Percentiles rank a stretch among this genome's conserved stretches.
Conservation (phyloP, 225 moss, liverwort and hornwort species). For the Ulota crispa region DNA sequence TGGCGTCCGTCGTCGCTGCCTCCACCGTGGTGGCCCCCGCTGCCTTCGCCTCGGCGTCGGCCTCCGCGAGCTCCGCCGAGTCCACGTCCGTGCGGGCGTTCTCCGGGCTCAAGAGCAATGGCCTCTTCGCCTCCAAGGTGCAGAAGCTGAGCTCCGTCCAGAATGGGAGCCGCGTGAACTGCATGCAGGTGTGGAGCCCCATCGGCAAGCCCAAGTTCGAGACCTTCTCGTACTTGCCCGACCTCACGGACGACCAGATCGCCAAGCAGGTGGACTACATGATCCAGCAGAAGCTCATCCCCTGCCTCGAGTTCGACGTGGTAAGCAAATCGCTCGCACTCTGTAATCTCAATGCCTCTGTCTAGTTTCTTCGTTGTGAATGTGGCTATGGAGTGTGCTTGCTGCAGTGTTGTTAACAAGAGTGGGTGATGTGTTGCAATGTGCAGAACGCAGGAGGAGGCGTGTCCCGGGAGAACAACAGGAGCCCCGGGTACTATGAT, state of each 20-base stretch:
- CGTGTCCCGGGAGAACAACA: slow-evolving; percentile 2
- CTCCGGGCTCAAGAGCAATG: slow-evolving; percentile 35
- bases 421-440: neutral
- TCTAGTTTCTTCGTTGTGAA: neutral
- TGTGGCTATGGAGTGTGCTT: neutral
- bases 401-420: neutral
- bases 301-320: slow-evolving; percentile 18
- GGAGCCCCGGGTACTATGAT: slow-evolving; percentile 57
- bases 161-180: slow-evolving; percentile 38
- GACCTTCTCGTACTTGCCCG: slow-evolving; percentile 27
- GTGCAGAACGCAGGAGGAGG: neutral
- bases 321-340: no score
- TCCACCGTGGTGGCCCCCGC: slow-evolving; percentile 43
- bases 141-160: slow-evolving; percentile 26
- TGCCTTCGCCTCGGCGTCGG: slow-evolving; percentile 29
- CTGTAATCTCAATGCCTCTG: no score
- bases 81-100: slow-evolving; percentile 38
- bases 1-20: slow-evolving; percentile 41
- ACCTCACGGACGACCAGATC: slow-evolving; percentile 1
- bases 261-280: slow-evolving; percentile 32
- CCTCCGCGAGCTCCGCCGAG: slow-evolving; percentile 9
- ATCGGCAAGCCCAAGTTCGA: neutral
- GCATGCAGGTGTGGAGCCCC: slow-evolving; percentile 34
- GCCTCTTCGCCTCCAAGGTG: slow-evolving; percentile 29
- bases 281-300: neutral